Percentiles rank a stretch among this genome's conserved stretches.
These are phyloP conservation scores for Eutypa lata DNA, from an alignment of 2,329 filamentous ascomycete species.

Conservation along the genomic window DNA sequence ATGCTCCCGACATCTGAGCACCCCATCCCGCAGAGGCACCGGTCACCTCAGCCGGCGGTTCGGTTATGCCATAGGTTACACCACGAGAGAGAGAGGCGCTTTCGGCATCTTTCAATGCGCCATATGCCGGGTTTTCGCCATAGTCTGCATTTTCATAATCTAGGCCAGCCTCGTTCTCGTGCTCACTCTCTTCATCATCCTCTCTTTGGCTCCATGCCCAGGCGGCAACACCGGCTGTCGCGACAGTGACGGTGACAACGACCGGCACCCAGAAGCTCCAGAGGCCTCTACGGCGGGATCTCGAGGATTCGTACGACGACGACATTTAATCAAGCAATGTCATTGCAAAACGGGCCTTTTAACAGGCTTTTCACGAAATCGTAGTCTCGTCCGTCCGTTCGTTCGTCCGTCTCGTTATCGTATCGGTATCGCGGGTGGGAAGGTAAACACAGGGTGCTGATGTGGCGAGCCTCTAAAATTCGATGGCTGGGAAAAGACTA, in stretches of 20 bases:
- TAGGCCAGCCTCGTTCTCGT: slow-evolving; percentile 48
- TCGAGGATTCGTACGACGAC: slow-evolving; percentile 61
- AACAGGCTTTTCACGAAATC: slow-evolving; percentile 1
- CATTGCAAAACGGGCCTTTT: slow-evolving; percentile 32
- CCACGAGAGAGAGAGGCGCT: slow-evolving; percentile 35
- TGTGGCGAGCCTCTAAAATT: not conserved
- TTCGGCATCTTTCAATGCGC: slow-evolving; percentile 35
- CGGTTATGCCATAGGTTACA: slow-evolving; percentile 39
- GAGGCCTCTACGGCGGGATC: slow-evolving; percentile 57
- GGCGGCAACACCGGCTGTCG: slow-evolving; percentile 79
- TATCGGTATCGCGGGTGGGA: not conserved
- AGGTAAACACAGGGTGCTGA: not conserved
- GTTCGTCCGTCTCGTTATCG: not conserved
- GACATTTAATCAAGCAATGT: slow-evolving; percentile 49
- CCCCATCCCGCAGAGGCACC: slow-evolving; percentile 57
- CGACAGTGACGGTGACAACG: slow-evolving; percentile 80
- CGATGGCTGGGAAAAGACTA: not conserved
- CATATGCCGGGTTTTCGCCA: slow-evolving; percentile 50
- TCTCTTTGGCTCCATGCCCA: slow-evolving; percentile 93
- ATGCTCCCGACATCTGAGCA: slow-evolving; percentile 73
- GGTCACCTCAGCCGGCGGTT: slow-evolving; percentile 31
- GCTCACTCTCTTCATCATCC: slow-evolving; percentile 65
- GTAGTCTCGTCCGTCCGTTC: not conserved
- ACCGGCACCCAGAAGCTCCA: slow-evolving; percentile 89
- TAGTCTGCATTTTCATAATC: slow-evolving; percentile 48